Percentiles rank a stretch among this genome's conserved stretches.
Evolutionary conservation across 495 filamentous ascomycete species (phyloP).

Genomic region (Clavariopsis aquatica): DNA sequence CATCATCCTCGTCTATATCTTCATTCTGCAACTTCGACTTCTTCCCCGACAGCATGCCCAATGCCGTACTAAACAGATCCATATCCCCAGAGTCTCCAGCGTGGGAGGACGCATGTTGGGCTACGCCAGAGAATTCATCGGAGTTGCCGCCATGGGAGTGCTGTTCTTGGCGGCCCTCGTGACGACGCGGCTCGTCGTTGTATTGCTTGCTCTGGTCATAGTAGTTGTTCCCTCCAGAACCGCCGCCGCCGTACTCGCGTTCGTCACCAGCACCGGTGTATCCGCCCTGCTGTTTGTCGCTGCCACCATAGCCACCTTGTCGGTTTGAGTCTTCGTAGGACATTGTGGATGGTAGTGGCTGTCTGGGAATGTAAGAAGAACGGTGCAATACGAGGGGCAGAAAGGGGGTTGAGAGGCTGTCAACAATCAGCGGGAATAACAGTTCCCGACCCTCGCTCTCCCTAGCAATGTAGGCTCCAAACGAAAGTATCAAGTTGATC

Average conservation of each 20-base stretch:
- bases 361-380: background rate
- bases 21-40: constrained; percentile 50
- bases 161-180: constrained; percentile 7
- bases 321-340: constrained; percentile 34
- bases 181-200: constrained; percentile 6
- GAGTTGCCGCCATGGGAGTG: constrained; percentile 42
- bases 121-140: constrained; percentile 53
- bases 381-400: no score
- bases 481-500: no score
- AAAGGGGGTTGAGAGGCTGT: no score
- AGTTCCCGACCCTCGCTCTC: no score
- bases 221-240: constrained; percentile 16
- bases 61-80: constrained; percentile 53
- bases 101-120: constrained; percentile 52
- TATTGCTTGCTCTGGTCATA: constrained; percentile 20
- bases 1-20: constrained; percentile 59
- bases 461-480: no score
- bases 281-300: constrained; percentile 6
- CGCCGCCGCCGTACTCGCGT: constrained; percentile 16
- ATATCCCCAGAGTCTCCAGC: constrained; percentile 52
- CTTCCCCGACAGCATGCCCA: constrained; percentile 51
- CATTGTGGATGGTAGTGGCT: constrained; percentile 18
- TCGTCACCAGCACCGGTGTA: background rate
- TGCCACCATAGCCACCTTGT: constrained; percentile 20
- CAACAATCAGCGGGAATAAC: background rate